These are phyloP conservation scores for Canna indica DNA, from an alignment of 176 grass and related monocot species.

Conservation along the genomic window DNA sequence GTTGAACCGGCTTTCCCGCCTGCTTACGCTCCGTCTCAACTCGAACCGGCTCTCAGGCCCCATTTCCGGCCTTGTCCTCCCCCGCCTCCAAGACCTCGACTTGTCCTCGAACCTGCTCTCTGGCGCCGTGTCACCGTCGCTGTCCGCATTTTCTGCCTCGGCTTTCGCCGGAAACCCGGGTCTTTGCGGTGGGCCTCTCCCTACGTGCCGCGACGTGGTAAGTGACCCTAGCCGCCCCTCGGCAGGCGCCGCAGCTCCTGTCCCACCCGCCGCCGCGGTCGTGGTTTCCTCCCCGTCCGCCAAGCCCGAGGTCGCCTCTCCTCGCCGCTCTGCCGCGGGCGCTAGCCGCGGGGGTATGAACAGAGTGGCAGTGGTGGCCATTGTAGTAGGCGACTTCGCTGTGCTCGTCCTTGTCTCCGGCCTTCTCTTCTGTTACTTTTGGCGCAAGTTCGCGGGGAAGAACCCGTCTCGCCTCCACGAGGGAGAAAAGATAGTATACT, in stretches of 20 bases:
- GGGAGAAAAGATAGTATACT: conserved; percentile 97
- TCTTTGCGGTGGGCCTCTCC: conserved; percentile 1
- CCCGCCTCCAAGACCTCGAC: conserved; percentile 5
- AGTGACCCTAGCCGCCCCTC: conserved; percentile 15
- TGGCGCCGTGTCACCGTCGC: neutral
- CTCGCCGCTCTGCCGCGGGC: neutral
- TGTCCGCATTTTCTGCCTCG: neutral
- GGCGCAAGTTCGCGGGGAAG: conserved; percentile 59
- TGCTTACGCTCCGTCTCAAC: conserved; percentile 5
- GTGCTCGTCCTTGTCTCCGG: conserved; percentile 64
- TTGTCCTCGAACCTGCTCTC: conserved; percentile 7
- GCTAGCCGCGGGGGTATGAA: conserved; percentile 42
- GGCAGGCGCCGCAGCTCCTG: neutral
- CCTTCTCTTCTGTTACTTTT: conserved; percentile 91
- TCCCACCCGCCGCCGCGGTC: conserved; percentile 33
- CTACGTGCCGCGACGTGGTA: conserved; percentile 11
- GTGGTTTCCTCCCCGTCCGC: conserved; percentile 42
- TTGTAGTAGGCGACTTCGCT: conserved; percentile 68
- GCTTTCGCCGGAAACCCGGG: conserved; percentile 1
- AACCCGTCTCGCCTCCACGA: conserved; percentile 46
- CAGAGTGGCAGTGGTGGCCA: conserved; percentile 51
- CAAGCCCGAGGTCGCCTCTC: conserved; percentile 28
- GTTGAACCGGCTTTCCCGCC: conserved; percentile 1
- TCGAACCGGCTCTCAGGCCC: conserved; percentile 4
- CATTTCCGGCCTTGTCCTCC: conserved; percentile 9